A percentile compares a stretch with the other conserved stretches of the same genome.
Evolutionary conservation across 345 rosid species (phyloP).

Genomic region (Zanthoxylum bungeanum): DNA sequence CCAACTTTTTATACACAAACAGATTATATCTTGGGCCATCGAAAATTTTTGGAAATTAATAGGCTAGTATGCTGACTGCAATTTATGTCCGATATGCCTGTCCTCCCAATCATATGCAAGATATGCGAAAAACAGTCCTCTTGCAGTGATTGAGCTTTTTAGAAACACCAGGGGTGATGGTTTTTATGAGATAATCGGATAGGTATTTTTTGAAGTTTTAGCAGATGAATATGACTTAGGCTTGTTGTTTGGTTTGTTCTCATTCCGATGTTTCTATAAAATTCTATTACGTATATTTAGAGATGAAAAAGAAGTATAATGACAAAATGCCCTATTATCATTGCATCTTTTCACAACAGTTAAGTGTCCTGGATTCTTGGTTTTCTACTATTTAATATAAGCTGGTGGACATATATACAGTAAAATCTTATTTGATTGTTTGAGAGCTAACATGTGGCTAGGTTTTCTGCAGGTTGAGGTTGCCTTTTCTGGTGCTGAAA

Average conservation of each 20-base stretch:
- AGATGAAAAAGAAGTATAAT: background rate
- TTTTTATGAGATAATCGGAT: background rate
- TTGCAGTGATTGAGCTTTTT: background rate
- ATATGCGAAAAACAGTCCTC: background rate
- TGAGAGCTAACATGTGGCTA: conserved; percentile 6
- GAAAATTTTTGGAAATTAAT: background rate
- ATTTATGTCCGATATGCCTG: background rate
- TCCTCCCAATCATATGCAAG: background rate
- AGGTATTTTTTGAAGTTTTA: background rate
- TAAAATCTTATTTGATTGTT: conserved; percentile 4
- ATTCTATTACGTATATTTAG: background rate
- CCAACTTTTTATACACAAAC: background rate
- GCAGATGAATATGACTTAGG: background rate
- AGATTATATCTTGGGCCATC: background rate
- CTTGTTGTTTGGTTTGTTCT: background rate
- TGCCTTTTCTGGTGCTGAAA: conserved; percentile 68
- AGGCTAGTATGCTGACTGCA: background rate
- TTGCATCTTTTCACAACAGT: background rate
- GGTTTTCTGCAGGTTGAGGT: conserved; percentile 78
- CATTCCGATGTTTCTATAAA: background rate
- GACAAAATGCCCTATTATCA: background rate
- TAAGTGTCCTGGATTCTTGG: background rate
- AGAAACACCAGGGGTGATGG: background rate
- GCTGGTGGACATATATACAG: conserved; percentile 3
- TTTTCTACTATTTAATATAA: conserved; percentile 7